phyloP scores from a whole-genome alignment of 805 yeast species.

The Pichia scutulata region DNA sequence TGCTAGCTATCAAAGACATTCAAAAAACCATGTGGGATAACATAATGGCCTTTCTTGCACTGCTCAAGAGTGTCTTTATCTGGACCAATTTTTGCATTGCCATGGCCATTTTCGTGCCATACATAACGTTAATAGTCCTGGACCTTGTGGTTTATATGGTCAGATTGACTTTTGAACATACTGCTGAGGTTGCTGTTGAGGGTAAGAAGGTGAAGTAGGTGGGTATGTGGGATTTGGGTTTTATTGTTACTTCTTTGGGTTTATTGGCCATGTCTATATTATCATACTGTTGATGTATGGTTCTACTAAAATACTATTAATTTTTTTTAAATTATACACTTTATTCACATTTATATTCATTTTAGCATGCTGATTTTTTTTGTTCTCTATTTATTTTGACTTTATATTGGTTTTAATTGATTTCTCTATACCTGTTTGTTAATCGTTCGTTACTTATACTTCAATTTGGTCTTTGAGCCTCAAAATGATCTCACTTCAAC shows the following conservation, averaged over 20 bases:
- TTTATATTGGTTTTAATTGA: not conserved
- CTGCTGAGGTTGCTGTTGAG: not conserved
- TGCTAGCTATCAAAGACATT: not conserved
- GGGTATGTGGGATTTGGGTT: not conserved
- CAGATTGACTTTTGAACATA: constrained; percentile 11
- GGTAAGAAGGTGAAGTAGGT: not conserved
- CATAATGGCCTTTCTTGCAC: constrained; percentile 1
- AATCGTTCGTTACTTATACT: not conserved
- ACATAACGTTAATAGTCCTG: constrained; percentile 14
- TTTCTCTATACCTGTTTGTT: not conserved
- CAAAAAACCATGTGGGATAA: not conserved
- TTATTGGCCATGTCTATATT: not conserved
- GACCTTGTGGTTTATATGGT: constrained; percentile 21
- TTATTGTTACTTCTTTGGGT: not conserved
- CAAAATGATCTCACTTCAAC: not conserved
- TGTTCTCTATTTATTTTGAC: not conserved
- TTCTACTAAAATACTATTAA: too few relatives aligned
- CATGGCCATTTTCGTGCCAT: constrained; percentile 16
- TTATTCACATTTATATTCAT: not conserved
- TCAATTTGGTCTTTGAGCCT: not conserved
- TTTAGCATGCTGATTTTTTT: not conserved
- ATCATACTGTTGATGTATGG: not conserved
- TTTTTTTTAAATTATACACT: not conserved
- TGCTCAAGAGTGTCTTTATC: constrained; percentile 15
- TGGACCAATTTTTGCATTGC: constrained; percentile 13